A percentile compares a stretch with the other conserved stretches of the same genome.
Conservation (phyloP, 2,329 filamentous ascomycete species). For the Cladosporium sp. region DNA sequence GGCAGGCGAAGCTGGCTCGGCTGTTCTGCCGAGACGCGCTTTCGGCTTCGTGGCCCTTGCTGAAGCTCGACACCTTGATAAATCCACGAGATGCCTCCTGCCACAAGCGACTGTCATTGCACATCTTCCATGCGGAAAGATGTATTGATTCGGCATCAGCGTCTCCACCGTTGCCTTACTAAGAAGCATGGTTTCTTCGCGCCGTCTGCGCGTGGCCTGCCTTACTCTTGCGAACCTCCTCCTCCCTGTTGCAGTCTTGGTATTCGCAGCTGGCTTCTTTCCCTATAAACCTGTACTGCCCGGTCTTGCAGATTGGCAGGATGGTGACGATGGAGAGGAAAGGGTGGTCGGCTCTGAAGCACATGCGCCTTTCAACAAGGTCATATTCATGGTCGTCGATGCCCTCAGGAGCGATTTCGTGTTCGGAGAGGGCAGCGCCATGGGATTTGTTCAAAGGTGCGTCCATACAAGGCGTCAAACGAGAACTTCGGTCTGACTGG, state of each 20-base stretch:
- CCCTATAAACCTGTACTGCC: conserved; percentile 94
- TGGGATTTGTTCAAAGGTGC: conserved; percentile 84
- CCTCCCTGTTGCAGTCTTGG: conserved; percentile 64
- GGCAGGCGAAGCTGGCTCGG: neutral
- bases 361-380: conserved; percentile 75
- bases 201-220: conserved; percentile 46
- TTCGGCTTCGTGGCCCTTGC: neutral
- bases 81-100: neutral
- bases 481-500: neutral
- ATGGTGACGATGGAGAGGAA: conserved; percentile 17
- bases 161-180: neutral
- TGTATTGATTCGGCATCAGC: neutral
- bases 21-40: neutral
- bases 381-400: conserved; percentile 98
- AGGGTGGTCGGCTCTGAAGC: neutral
- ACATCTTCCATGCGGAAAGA: neutral
- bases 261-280: conserved; percentile 92
- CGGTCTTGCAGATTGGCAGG: conserved; percentile 63
- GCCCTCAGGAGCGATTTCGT: conserved; percentile 95
- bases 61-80: neutral
- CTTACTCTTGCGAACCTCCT: conserved; percentile 67
- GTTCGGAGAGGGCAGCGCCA: conserved; percentile 76
- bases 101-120: neutral
- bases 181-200: conserved; percentile 14
- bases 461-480: neutral